These are phyloP conservation scores for Salvia hispanica DNA, from an alignment of 257 asterid species.

Conservation along the genomic window DNA sequence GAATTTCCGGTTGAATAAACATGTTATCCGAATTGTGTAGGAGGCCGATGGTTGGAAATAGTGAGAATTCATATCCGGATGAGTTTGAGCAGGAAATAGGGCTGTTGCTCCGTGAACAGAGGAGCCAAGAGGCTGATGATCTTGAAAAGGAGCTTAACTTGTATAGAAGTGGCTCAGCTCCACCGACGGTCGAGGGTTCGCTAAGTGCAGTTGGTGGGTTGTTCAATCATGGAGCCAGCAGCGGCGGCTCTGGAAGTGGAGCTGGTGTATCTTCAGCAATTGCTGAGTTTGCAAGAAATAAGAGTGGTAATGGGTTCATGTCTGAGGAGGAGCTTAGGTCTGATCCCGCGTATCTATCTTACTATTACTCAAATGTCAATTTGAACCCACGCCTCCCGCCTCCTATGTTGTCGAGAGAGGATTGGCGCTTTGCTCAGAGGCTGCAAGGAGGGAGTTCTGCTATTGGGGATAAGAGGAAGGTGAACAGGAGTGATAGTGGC, in stretches of 20 bases:
- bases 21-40: slow-evolving; percentile 81
- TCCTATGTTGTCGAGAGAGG: slow-evolving; percentile 87
- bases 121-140: slow-evolving; percentile 80
- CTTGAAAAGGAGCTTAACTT: slow-evolving; percentile 87
- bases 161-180: slow-evolving; percentile 98
- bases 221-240: slow-evolving; percentile 50
- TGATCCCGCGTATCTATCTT: slow-evolving; percentile 79
- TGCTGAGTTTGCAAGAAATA: slow-evolving; percentile 58
- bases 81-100: slow-evolving; percentile 86
- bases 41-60: slow-evolving; percentile 75
- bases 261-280: slow-evolving; percentile 40
- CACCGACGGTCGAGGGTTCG: slow-evolving; percentile 98
- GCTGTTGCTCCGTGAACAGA: slow-evolving; percentile 66
- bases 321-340: slow-evolving; percentile 98
- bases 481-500: slow-evolving; percentile 66
- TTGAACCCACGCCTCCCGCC: slow-evolving; percentile 96
- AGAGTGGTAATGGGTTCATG: slow-evolving; percentile 61
- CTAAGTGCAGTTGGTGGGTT: slow-evolving; percentile 90
- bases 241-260: slow-evolving; percentile 27
- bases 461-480: slow-evolving; percentile 93
- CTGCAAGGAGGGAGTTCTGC: slow-evolving; percentile 84
- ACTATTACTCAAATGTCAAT: slow-evolving; percentile 87
- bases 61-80: slow-evolving; percentile 77
- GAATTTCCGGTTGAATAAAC: slow-evolving; percentile 35
- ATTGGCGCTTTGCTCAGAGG: slow-evolving; percentile 85